Conservation (phyloP, 441 rosid species). For the Eruca vesicaria region DNA sequence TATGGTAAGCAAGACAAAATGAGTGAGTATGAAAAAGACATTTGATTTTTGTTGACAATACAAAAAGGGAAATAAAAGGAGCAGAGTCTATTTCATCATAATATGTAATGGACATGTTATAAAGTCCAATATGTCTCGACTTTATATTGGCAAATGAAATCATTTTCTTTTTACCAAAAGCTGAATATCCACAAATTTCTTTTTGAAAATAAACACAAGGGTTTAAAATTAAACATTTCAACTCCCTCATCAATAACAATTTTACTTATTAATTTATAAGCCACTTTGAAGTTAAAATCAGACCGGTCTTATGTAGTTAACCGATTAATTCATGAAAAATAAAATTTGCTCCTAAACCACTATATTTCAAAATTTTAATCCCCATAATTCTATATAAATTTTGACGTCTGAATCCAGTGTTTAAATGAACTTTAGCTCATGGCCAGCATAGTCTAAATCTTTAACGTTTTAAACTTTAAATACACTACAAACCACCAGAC, state of each 20-base stretch:
- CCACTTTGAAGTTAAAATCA: not conserved
- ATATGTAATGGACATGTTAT: conserved; percentile 39
- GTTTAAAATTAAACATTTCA: not conserved
- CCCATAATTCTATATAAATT: not conserved
- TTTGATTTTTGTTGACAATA: conserved; percentile 40
- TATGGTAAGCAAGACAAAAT: conserved; percentile 41
- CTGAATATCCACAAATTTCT: conserved; percentile 6
- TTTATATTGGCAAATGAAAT: conserved; percentile 32
- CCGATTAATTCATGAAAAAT: not conserved
- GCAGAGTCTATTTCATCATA: conserved; percentile 17
- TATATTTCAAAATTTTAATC: no score
- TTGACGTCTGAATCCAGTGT: no score
- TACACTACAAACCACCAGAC: not conserved
- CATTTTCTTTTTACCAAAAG: conserved; percentile 6
- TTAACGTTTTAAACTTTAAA: not conserved
- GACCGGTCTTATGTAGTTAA: not conserved
- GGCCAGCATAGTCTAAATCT: no score
- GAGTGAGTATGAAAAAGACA: conserved; percentile 38
- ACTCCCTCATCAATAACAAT: not conserved
- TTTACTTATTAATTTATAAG: not conserved
- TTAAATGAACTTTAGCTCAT: no score
- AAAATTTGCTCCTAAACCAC: not conserved
- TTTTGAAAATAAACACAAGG: not conserved
- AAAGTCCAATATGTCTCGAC: conserved; percentile 32
- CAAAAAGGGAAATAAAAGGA: conserved; percentile 28